phyloP scores from a whole-genome alignment of 306 rosid genomes.

The Vicia villosa region DNA sequence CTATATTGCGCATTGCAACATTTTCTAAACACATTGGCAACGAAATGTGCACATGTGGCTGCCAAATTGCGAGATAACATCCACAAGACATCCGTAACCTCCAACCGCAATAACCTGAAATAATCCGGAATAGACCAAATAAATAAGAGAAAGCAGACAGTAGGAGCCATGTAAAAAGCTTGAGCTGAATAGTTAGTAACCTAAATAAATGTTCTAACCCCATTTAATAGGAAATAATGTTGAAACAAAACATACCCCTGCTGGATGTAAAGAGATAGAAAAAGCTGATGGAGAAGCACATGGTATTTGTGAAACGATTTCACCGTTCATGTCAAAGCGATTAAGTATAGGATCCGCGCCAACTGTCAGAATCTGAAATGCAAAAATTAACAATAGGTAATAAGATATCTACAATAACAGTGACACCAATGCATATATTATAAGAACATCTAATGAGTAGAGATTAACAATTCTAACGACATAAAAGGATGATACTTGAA shows the following conservation, averaged over 20 bases:
- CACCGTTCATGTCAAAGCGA: constrained; percentile 81
- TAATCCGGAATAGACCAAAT: constrained; percentile 1
- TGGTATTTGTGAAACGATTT: constrained; percentile 80
- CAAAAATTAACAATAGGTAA: neutral
- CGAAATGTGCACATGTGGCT: constrained; percentile 90
- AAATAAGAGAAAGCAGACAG: constrained; percentile 32
- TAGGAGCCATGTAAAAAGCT: constrained; percentile 24
- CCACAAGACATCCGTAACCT: constrained; percentile 86
- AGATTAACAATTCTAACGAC: constrained; percentile 10
- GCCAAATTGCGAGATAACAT: constrained; percentile 89
- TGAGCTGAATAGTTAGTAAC: constrained; percentile 23
- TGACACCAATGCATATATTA: neutral
- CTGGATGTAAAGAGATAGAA: constrained; percentile 74
- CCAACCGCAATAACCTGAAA: constrained; percentile 88
- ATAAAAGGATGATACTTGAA: constrained; percentile 18
- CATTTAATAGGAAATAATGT: constrained; percentile 9
- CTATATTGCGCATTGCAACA: neutral
- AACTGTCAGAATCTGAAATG: constrained; percentile 70
- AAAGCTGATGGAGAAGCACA: constrained; percentile 83
- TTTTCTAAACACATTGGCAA: constrained; percentile 48
- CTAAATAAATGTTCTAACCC: constrained; percentile 2
- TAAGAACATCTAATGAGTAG: constrained; percentile 10
- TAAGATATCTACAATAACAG: neutral
- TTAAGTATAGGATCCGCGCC: constrained; percentile 83
- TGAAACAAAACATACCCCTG: constrained; percentile 62